Conservation (phyloP, 2,329 filamentous ascomycete species). For the Lizonia empirigonia region DNA sequence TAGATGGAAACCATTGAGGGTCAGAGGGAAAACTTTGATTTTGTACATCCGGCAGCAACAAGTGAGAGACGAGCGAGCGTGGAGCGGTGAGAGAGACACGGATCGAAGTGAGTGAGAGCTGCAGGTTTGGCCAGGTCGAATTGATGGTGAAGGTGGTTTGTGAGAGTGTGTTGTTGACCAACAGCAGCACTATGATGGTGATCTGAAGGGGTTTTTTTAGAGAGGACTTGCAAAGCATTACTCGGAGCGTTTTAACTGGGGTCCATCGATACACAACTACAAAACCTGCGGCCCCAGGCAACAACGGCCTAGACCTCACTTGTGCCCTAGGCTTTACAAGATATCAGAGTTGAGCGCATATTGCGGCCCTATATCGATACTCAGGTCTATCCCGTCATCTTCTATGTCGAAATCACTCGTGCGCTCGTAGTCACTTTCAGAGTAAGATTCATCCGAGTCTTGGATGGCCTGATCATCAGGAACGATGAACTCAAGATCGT, state of each 20-base stretch:
- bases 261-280: neutral
- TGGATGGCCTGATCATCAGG: conserved; percentile 1
- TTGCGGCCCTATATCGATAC: conserved; percentile 19
- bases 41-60: too few relatives aligned
- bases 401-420: conserved; percentile 11
- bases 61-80: neutral
- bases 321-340: neutral
- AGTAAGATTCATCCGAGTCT: conserved; percentile 1
- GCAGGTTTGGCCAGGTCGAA: neutral
- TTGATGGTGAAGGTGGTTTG: too few relatives aligned
- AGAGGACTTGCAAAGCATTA: too few relatives aligned
- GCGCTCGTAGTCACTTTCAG: neutral
- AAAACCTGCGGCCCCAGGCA: neutral
- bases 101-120: neutral
- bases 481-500: conserved; percentile 3
- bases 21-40: too few relatives aligned
- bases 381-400: conserved; percentile 8
- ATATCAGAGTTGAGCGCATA: conserved; percentile 14
- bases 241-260: too few relatives aligned
- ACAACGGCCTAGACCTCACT: neutral
- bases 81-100: neutral
- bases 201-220: too few relatives aligned
- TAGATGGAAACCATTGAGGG: too few relatives aligned
- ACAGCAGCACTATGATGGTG: too few relatives aligned
- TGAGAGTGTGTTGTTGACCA: too few relatives aligned